phyloP scores from a whole-genome alignment of 2,329 filamentous ascomycete genomes.

The Penicillium hordei region DNA sequence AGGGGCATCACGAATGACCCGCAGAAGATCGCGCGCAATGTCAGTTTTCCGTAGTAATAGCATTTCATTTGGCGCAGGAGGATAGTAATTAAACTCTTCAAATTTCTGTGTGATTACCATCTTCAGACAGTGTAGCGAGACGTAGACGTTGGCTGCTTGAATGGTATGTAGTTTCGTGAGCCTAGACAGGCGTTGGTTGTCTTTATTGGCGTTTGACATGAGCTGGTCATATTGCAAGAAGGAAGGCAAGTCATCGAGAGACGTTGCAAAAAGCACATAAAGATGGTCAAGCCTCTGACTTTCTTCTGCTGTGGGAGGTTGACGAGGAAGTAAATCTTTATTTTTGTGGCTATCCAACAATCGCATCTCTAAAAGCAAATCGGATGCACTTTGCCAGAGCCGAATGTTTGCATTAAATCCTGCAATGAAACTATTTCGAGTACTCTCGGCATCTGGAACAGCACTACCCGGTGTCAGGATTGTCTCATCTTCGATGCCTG shows the following conservation, averaged over 20 bases:
- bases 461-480: constrained; percentile 20
- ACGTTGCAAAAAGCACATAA: constrained; percentile 45
- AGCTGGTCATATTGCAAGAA: constrained; percentile 33
- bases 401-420: constrained; percentile 48
- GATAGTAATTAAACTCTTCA: constrained; percentile 21
- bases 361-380: constrained; percentile 41
- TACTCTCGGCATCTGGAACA: constrained; percentile 1
- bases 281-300: constrained; percentile 37
- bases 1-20: constrained; percentile 43
- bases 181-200: constrained; percentile 4
- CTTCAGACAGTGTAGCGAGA: constrained; percentile 38
- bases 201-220: constrained; percentile 4
- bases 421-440: constrained; percentile 34
- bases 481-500: constrained; percentile 19
- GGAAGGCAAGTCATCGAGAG: constrained; percentile 41
- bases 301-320: constrained; percentile 22
- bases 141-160: constrained; percentile 45
- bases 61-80: constrained; percentile 14
- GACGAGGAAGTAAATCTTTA: background rate
- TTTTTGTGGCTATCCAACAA: constrained; percentile 11
- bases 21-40: constrained; percentile 47
- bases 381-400: constrained; percentile 45
- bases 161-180: constrained; percentile 32
- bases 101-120: constrained; percentile 41
- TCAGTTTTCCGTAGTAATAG: constrained; percentile 40